Evolutionary conservation across 2,329 filamentous ascomycete genomes (phyloP), one percentile per base, ranked within the genome.

Genomic region (Daldinia eschscholtzii): DNA sequence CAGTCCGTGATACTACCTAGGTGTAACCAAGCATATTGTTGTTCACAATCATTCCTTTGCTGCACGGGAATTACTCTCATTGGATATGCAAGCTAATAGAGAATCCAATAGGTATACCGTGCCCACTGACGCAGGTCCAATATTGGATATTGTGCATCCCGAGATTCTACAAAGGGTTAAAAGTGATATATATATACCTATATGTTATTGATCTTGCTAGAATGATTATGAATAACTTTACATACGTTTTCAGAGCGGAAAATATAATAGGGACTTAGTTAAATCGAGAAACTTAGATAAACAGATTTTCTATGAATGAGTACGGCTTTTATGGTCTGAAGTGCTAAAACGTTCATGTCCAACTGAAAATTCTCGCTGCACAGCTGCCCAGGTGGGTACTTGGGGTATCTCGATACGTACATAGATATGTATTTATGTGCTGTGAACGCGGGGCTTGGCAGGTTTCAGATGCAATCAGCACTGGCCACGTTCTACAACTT

Each of bases 381-480:
- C 26, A 37, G 18, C 48, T 66, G 48, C 23, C 39, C 37, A 55
- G 26, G 44, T 42, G 46, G 37, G 15, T 37, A 55, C 52, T 15
- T 39, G 12, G 12, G 6, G 52, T 55, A 55, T 13, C 30, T 39
- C 9, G 30, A 30, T 55, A 55, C 30, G 44, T 50, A 53, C n/a
- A 15, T 55, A 55, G 15, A 28, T 55, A 55, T 12, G 7, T 56
- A 41, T 30, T n/a, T 41, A 39, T 30, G 18, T 28, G 39, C 48
- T 28, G 26, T 53, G 28, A 9, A 35, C 30, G 20, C 5, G 15
- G 3, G 53, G 20, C 35, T 42, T 57, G 53, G 53, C 37, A 42
- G 9, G 37, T 26, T 57, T 13, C 3, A 41, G 12, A 57, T 42
- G 57, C 57, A 70, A 67, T 70, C 64, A 67, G 68, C 64, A 67